Base-by-base conservation (phyloP, 1,284 basidiomycete genomes). In the Fistulinella staudtii region DNA sequence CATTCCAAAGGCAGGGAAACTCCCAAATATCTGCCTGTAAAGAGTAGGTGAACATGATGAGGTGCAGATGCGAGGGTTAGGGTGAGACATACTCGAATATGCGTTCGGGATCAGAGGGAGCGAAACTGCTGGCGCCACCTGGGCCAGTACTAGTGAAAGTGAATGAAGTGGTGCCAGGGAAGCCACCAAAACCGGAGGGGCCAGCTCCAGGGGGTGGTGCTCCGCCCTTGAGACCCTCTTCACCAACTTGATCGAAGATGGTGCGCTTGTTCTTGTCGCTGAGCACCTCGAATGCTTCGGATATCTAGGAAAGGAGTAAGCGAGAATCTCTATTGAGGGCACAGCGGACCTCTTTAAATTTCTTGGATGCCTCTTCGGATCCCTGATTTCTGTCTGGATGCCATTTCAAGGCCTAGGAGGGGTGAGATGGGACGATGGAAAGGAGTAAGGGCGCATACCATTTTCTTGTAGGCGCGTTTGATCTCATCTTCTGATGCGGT, bases 211-310 rank as follows among this genome's bases (percentile, higher is more conserved):
- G 73, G 24, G 77, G 58, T 13, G 70, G 66, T 0, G 73, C 76
- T 27, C 78, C 77, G 15, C 76, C 77, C 65, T 98, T 97, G 53
- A 98, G 76, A 2, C 95, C 95, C 53, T 98, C 95, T 66, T 97
- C 95, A 25, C 95, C 95, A 50, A 93, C 88, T 55, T 95, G 92
- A 66, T 99, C 95, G 56, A 96, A 99, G 22, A 98, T 69, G 0
- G 90, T 74, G 37, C 92, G 85, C 68, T 98, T 99, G 66, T 98
- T 79, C 70, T 87, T 85, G 69, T 98, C 94, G 42, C 80, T 90
- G 41, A 98, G 80, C 37, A 98, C 95, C 66, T 99, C 95, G 60
- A 95, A 98, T 0, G 95, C 95, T 73, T 99, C 95, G 20, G 90
- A 90, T 47, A 96, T 79, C 88, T 91, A 20, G n/a, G 33, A 1